A percentile compares a stretch with the other conserved stretches of the same genome.
phyloP scores from a whole-genome alignment of 2,329 filamentous ascomycete species.

The Aplosporella prunicola region DNA sequence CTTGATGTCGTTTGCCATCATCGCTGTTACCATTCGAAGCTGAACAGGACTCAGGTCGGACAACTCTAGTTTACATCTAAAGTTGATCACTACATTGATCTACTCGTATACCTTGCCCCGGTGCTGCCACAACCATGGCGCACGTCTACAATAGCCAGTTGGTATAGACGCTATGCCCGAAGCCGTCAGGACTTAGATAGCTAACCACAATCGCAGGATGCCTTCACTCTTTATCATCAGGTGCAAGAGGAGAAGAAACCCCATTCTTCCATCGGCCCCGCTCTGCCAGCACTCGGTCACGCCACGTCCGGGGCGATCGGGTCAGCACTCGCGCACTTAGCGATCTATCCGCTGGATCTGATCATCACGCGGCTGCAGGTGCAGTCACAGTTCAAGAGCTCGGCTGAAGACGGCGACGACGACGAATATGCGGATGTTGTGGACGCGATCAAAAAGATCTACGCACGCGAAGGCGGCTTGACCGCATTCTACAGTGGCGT shows the following conservation, averaged over 20 bases:
- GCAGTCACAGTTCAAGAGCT: conserved; percentile 49
- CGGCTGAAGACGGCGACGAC: conserved; percentile 21
- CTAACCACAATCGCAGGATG: conserved; percentile 21
- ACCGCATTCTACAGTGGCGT: conserved; percentile 53
- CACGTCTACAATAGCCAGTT: conserved; percentile 23
- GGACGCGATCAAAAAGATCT: conserved; percentile 64
- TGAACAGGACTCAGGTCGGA: too few species aligned
- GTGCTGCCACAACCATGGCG: conserved; percentile 4
- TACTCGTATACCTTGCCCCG: too few species aligned
- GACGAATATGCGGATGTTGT: conserved; percentile 54
- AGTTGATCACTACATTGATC: too few species aligned
- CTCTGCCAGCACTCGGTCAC: conserved; percentile 68
- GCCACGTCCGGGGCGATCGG: conserved; percentile 71
- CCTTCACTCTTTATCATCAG: conserved; percentile 34
- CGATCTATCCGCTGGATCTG: conserved; percentile 73
- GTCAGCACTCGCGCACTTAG: conserved; percentile 66
- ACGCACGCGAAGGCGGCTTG: conserved; percentile 58
- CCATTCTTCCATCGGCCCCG: conserved; percentile 30
- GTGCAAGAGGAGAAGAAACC: conserved; percentile 26
- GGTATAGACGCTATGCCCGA: conserved; percentile 1
- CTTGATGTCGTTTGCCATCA: too few species aligned
- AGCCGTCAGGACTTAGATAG: too few species aligned
- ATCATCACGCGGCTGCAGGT: conserved; percentile 76
- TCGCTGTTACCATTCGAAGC: too few species aligned
- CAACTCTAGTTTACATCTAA: too few species aligned